These are phyloP conservation scores for Parastagonospora nodorum DNA, from an alignment of 2,329 filamentous ascomycete genomes.

Conservation along the genomic window DNA sequence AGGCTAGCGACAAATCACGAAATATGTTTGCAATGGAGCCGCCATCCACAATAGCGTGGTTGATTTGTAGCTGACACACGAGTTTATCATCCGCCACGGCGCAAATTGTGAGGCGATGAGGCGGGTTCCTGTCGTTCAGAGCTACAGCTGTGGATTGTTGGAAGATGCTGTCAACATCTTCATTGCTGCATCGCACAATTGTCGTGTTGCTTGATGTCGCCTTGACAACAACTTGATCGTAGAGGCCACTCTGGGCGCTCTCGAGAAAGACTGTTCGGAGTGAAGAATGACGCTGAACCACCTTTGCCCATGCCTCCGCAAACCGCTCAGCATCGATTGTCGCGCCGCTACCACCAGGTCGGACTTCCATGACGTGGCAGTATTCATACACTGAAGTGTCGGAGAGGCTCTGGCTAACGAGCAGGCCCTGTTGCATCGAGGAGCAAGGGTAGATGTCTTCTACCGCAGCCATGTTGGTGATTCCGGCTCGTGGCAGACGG, in stretches of 20 bases:
- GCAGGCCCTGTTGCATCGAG: constrained; percentile 15
- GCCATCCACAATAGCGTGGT: constrained; percentile 25
- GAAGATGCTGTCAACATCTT: constrained; percentile 5
- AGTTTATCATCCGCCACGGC: constrained; percentile 1
- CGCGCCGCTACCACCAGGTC: neutral
- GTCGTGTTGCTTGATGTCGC: neutral
- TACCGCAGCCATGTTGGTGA: constrained; percentile 4
- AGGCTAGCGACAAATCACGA: constrained; percentile 17
- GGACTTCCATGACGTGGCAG: constrained; percentile 3
- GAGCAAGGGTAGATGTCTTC: constrained; percentile 16
- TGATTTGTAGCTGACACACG: constrained; percentile 21
- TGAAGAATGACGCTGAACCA: constrained; percentile 20
- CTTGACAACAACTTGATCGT: constrained; percentile 18
- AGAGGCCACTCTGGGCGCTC: constrained; percentile 10
- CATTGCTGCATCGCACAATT: neutral
- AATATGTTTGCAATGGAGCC: constrained; percentile 16
- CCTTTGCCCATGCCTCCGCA: constrained; percentile 17
- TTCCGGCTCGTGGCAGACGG: constrained; percentile 9
- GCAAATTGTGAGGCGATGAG: constrained; percentile 19
- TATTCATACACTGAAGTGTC: constrained; percentile 8
- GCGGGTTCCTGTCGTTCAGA: neutral
- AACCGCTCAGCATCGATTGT: constrained; percentile 4
- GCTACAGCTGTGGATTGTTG: neutral
- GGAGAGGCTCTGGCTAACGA: constrained; percentile 7
- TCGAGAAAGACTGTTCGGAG: constrained; percentile 24